These are phyloP conservation scores for Aquilaria sinensis DNA, from an alignment of 345 rosid genomes.

Conservation along the genomic window DNA sequence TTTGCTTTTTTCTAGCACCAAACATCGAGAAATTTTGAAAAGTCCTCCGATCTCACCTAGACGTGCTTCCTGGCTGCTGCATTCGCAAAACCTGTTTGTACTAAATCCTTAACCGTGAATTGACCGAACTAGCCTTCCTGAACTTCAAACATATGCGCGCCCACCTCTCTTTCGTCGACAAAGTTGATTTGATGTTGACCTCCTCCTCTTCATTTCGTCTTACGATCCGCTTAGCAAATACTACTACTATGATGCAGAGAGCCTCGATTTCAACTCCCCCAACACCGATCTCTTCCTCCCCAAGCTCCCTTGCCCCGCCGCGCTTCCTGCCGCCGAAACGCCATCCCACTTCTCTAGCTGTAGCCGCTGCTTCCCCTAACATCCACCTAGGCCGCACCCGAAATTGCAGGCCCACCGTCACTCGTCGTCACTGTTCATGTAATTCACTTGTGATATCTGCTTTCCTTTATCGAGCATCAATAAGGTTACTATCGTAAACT, in stretches of 20 bases:
- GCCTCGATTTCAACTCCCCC: constrained; percentile 5
- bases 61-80: no score
- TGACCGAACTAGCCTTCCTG: no score
- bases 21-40: no score
- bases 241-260: constrained; percentile 3
- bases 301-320: background rate
- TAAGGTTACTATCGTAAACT: constrained; percentile 12
- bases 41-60: no score
- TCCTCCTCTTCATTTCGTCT: background rate
- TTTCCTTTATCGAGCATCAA: no score
- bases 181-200: background rate
- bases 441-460: background rate
- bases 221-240: background rate
- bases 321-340: constrained; percentile 9
- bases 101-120: no score
- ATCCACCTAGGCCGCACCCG: background rate
- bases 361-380: background rate
- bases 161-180: no score
- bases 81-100: no score
- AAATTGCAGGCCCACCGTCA: constrained; percentile 12
- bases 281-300: background rate
- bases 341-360: constrained; percentile 1
- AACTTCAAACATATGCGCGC: no score
- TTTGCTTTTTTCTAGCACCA: no score
- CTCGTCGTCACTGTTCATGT: constrained; percentile 7